Base-by-base conservation (phyloP, 2,329 filamentous ascomycete species). In the Microcera coccophila region DNA sequence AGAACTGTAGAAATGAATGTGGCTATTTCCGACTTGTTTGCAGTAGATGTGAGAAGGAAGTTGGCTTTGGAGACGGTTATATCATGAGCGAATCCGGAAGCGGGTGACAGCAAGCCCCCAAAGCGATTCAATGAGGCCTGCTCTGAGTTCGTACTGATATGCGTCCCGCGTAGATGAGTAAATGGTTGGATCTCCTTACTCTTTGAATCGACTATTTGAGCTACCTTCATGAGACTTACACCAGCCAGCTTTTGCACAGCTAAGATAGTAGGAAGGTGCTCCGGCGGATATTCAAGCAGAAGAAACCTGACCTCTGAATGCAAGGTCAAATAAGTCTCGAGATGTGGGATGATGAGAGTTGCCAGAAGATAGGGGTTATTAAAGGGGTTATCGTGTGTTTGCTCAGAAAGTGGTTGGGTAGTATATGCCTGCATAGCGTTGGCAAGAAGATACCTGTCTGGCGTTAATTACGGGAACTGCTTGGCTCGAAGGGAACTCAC, bases 371-470 rank as follows among this genome's bases (percentile, higher is more conserved):
- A 65, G 2, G 76, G 70, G 51, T 78, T 74, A 14, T 69, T 67
- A 45, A 81, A 76, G 1, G 76, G 78, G 49, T 78, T 78, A 42
- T 74, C 72, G 22, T 71, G 68, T 3, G 69, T 69, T 45, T 78
- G 75, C 41, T 71, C 71, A 3, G 70, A 57, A 7, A 76, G 60
- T 2, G 71, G 70, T 44, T 77, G 76, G 1, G 73, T 66, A 4
- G 73, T 76, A 48, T 75, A 77, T 1, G 71, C 67, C 57, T 82
- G 79, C 73, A 83, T 79, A 4, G 76, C 76, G 49, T 73, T 81
- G 50, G 73, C 73, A 41, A 82, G 74, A 38, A 84, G 68, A 51
- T 79, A 82, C 48, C 79, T 82, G 31, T 12, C 4, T 1, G 33
- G 29, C 10, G 35, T 50, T 48, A 48, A 52, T 42, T 35, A 42